These are phyloP conservation scores for Amanita fuliginea DNA, from an alignment of 768 basidiomycete species.

Conservation along the genomic window DNA sequence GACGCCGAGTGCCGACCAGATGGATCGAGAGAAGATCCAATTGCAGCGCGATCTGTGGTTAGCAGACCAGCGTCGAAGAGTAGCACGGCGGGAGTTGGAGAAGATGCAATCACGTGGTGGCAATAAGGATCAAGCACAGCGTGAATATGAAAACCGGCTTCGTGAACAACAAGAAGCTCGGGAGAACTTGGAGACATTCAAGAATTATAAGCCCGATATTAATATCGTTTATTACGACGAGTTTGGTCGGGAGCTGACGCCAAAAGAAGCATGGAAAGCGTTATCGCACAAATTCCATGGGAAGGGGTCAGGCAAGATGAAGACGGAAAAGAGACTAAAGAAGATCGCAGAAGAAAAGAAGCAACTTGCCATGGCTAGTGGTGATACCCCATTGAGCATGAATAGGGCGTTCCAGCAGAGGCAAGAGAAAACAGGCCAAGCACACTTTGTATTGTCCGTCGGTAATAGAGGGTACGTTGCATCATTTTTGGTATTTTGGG, in stretches of 20 bases:
- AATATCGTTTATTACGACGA: conserved; percentile 97
- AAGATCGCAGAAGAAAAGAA: conserved; percentile 98
- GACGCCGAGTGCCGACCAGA: conserved; percentile 46
- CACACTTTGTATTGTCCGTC: conserved; percentile 91
- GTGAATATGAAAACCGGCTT: conserved; percentile 89
- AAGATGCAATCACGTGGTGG: conserved; percentile 63
- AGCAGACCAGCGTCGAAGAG: conserved; percentile 66
- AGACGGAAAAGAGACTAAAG: conserved; percentile 93
- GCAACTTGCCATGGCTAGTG: conserved; percentile 85
- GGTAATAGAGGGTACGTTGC: conserved; percentile 77
- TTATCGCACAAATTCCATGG: conserved; percentile 98
- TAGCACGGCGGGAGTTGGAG: conserved; percentile 75
- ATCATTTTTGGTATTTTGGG: conserved; percentile 5
- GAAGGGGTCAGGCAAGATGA: conserved; percentile 92
- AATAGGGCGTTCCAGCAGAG: conserved; percentile 87
- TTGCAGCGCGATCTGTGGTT: conserved; percentile 85
- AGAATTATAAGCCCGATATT: conserved; percentile 93
- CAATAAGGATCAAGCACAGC: conserved; percentile 84
- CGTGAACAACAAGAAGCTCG: conserved; percentile 89
- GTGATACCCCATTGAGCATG: conserved; percentile 95
- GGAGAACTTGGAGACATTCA: conserved; percentile 71
- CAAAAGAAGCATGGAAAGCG: conserved; percentile 98
- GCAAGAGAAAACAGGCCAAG: conserved; percentile 90
- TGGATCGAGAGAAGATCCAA: conserved; percentile 74
- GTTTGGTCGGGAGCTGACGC: conserved; percentile 76